A percentile compares a stretch with the other conserved stretches of the same genome.
Evolutionary conservation across 805 yeast genomes (phyloP).

Genomic region (Candida namnaoensis): DNA sequence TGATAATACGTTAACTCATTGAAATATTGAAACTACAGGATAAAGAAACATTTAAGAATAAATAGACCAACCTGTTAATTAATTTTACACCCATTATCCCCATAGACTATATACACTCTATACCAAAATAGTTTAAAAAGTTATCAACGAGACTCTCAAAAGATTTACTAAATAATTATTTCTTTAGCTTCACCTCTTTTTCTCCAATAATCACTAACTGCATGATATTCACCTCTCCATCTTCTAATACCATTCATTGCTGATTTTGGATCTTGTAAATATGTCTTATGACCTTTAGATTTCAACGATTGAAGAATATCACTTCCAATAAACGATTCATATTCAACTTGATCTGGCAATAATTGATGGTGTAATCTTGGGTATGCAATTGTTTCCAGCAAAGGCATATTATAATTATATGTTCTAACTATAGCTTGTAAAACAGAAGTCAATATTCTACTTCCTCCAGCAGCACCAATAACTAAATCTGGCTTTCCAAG

Average conservation of each 20-base stretch:
- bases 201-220: slow-evolving; percentile 88
- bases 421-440: slow-evolving; percentile 70
- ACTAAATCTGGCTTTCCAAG: slow-evolving; percentile 49
- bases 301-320: slow-evolving; percentile 28
- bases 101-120: too few species aligned
- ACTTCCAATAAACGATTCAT: slow-evolving; percentile 46
- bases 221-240: slow-evolving; percentile 36
- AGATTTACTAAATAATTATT: too few species aligned
- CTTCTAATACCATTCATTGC: slow-evolving; percentile 50
- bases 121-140: too few species aligned
- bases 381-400: slow-evolving; percentile 62
- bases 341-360: slow-evolving; percentile 56
- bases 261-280: slow-evolving; percentile 34
- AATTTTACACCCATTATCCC: too few species aligned
- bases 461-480: slow-evolving; percentile 94
- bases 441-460: slow-evolving; percentile 74
- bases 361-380: slow-evolving; percentile 91
- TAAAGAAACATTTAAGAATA: too few species aligned
- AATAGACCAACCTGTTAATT: too few species aligned
- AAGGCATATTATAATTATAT: slow-evolving; percentile 46
- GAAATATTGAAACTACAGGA: too few species aligned
- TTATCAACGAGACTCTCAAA: too few species aligned
- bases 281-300: slow-evolving; percentile 40
- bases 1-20: too few species aligned
- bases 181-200: slow-evolving; percentile 56